Base-by-base conservation (phyloP, 768 basidiomycete genomes). In the Kwoniella bestiolae region DNA sequence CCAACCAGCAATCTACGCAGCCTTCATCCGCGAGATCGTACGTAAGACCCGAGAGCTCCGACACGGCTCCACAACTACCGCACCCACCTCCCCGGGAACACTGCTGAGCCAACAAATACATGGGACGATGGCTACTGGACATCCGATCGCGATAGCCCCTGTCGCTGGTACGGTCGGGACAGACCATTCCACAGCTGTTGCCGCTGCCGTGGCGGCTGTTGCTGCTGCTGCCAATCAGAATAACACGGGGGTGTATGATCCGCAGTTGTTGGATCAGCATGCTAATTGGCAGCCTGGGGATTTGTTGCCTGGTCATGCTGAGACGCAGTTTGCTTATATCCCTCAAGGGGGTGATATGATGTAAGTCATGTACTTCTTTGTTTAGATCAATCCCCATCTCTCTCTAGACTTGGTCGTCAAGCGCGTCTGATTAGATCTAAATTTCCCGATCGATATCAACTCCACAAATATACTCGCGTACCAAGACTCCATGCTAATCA, bases 1-100 rank as follows among this genome's bases (percentile, higher is more conserved):
- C 77, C 94, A 94, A 0, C 94, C 95, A 0, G 90, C 91, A 5
- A 84, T 98, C 41, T 97, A 97, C 83, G 88, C 89, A 75, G 84
- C 85, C 21, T 92, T 94, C 83, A 83, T 94, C 25, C 88, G 88
- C 2, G 89, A 90, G 2, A 86, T 95, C 32, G 73, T 78, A 7
- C 70, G 74, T 25, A 74, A 74, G 52, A 78, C 74, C 3, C 44
- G 60, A 44, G 77, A 78, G 63, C 47, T 68, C 9, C 63, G 70
- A 28, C 35, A 63, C 5, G 65, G 62, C 7, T 59, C 65, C 7
- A 45, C 45, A n/a, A 32, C 63, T 25, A 65, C 63, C 8, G 60
- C 60, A 34, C 59, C 55, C 3, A 41, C 59, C 7, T 56, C 51
- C 9, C 65, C 65, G 2, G 66, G 62, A 23, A 34, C 53, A 11